These are phyloP conservation scores for Mycena kentingensis DNA, from an alignment of 768 basidiomycete species.

Conservation along the genomic window DNA sequence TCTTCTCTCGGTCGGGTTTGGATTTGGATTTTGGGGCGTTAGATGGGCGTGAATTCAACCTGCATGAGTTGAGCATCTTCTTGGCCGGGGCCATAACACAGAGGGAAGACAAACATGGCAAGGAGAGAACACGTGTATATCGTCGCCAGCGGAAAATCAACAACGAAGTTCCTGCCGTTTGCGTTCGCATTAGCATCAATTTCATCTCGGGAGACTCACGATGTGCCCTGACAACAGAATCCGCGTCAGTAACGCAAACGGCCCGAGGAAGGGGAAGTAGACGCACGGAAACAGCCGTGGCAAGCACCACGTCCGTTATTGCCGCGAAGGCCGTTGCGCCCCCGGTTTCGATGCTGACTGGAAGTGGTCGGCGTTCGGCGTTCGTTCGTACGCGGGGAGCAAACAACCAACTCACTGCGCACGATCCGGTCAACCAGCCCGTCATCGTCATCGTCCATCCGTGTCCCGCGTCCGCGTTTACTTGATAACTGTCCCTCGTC, in stretches of 20 bases:
- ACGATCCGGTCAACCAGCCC: background rate
- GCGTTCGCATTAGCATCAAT: no score
- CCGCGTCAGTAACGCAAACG: background rate
- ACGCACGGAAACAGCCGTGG: background rate
- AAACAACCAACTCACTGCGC: background rate
- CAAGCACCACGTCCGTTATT: background rate
- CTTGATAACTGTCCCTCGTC: background rate
- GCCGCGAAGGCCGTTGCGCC: background rate
- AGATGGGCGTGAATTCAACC: no score
- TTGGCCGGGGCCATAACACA: no score
- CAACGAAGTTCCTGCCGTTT: background rate
- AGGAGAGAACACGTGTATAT: background rate
- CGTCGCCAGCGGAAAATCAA: slow-evolving; percentile 1
- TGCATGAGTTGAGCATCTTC: no score
- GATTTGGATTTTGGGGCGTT: no score
- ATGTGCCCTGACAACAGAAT: background rate
- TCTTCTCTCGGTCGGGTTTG: no score
- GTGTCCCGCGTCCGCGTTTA: background rate
- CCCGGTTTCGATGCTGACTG: background rate
- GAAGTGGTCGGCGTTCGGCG: background rate
- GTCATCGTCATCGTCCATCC: no score
- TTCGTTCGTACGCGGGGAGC: background rate
- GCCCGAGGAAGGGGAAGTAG: background rate
- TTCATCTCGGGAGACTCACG: background rate
- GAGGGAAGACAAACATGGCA: background rate